Conservation (phyloP, 2,329 filamentous ascomycete species). For the Paraconiothyrium brasiliense region DNA sequence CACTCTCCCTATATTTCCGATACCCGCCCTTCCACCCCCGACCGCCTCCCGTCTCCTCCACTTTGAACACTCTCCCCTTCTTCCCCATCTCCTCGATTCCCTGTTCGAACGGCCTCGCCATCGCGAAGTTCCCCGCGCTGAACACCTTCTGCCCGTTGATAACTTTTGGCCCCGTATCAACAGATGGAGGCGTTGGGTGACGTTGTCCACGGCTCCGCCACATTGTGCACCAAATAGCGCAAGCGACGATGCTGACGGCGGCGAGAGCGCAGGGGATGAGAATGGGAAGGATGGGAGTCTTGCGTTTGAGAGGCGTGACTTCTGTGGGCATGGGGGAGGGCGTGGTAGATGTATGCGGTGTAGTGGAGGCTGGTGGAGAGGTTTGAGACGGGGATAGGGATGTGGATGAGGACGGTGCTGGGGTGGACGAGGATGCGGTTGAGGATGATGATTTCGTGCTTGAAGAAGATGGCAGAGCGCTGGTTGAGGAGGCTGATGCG, state of each 20-base stretch:
- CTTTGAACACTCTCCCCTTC: neutral
- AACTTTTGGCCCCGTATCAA: neutral
- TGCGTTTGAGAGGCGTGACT: neutral
- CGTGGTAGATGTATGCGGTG: neutral
- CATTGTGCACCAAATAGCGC: neutral
- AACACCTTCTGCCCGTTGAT: slow-evolving; percentile 6
- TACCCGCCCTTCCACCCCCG: neutral
- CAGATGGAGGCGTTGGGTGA: neutral
- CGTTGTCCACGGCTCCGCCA: neutral
- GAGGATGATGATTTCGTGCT: neutral
- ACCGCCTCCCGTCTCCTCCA: too few species aligned
- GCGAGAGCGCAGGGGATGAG: slow-evolving; percentile 10
- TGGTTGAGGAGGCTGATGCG: neutral
- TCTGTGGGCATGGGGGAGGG: slow-evolving; percentile 2
- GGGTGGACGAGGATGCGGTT: neutral
- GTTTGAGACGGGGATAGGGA: neutral
- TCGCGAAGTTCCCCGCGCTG: slow-evolving; percentile 6
- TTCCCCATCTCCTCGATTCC: slow-evolving; percentile 6
- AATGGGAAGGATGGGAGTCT: slow-evolving; percentile 2
- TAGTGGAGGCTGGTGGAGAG: neutral
- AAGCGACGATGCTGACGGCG: slow-evolving; percentile 7
- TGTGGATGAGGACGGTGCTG: neutral
- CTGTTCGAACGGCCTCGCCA: neutral
- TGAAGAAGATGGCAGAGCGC: neutral
- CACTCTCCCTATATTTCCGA: slow-evolving; percentile 13